Percentiles rank a stretch among this genome's conserved stretches.
phyloP scores from a whole-genome alignment of 345 rosid genomes.

The Rhizophora apiculata region DNA sequence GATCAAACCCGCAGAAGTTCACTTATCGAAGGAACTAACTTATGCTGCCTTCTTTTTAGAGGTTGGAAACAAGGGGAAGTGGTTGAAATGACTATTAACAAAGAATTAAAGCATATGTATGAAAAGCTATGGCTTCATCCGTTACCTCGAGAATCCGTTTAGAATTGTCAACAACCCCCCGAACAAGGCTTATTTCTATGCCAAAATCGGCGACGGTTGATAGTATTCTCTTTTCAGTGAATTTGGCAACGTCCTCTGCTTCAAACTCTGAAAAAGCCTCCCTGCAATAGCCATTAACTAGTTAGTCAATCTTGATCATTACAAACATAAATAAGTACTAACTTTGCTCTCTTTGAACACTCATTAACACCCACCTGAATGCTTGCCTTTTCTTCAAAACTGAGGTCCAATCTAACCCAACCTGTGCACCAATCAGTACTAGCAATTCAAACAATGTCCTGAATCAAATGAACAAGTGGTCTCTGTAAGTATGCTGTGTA shows the following conservation, averaged over 20 bases:
- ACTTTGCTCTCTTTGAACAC: too few species aligned
- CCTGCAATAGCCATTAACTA: constrained; percentile 26
- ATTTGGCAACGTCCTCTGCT: constrained; percentile 46
- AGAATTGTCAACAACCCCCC: constrained; percentile 55
- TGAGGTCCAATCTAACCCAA: constrained; percentile 77
- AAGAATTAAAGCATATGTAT: too few species aligned
- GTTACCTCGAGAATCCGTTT: constrained; percentile 48
- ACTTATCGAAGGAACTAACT: too few species aligned
- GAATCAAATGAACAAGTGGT: constrained; percentile 5
- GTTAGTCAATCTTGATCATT: neutral
- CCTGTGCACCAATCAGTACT: constrained; percentile 65
- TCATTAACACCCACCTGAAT: constrained; percentile 37
- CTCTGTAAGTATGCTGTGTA: neutral
- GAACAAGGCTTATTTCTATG: constrained; percentile 47
- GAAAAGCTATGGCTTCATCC: neutral
- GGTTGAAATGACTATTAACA: neutral
- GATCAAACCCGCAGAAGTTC: too few species aligned
- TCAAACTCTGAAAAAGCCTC: constrained; percentile 60
- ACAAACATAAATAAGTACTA: neutral
- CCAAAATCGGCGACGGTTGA: constrained; percentile 45
- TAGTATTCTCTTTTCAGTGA: constrained; percentile 43
- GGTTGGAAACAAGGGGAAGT: too few species aligned
- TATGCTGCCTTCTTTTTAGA: too few species aligned
- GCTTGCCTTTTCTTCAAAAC: constrained; percentile 57
- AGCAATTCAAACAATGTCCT: constrained; percentile 64